Evolutionary conservation across 805 yeast species (phyloP), one percentile per base, ranked within the genome.

Genomic region (Metschnikowia peoriensis): DNA sequence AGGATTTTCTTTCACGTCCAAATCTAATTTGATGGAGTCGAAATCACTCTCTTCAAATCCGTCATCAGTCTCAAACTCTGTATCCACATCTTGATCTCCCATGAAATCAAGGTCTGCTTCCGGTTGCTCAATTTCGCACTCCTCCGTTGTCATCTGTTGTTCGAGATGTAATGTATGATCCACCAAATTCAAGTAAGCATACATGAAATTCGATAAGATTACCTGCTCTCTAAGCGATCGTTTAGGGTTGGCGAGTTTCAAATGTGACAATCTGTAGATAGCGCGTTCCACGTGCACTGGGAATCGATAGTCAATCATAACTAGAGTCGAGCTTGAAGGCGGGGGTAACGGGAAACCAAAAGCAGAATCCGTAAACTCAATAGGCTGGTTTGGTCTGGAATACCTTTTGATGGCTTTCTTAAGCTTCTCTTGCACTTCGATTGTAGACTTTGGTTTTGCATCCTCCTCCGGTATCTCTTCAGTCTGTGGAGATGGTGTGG

Each of bases 221-320:
- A 94, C 99, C 67, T 94, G 99, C 67, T 94, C 97, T 38, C 91
- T 79, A 56, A 94, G 72, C 29, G 96, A 94, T 53, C 98, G 76
- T 65, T 90, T 88, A 1, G 98, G 93, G 68, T 94, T 96, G 28
- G 98, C 97, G 58, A 94, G 77, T 68, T 94, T 94, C 66, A 94
- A 73, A 69, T 94, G 99, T 49, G 97, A 88, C 51, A 94, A 76
- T 51, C 99, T 76, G 69, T 94, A 94, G 47, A 94, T 88, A 0
- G 99, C 99, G 40, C 99, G 79, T 69, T 94, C 99, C 42, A 94
- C 96, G 68, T 93, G 97, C 44, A 94, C 84, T 0, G 98, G 97
- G 67, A 89, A 88, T 57, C 99, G 76, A 62, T 86, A 85, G 65
- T 88, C 93, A 53, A 88, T 74, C 96, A 88, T 88, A 16, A 87